A percentile compares a stretch with the other conserved stretches of the same genome.
These are phyloP conservation scores for Penicillium brasilianum DNA, from an alignment of 2,329 filamentous ascomycete genomes.

Conservation along the genomic window DNA sequence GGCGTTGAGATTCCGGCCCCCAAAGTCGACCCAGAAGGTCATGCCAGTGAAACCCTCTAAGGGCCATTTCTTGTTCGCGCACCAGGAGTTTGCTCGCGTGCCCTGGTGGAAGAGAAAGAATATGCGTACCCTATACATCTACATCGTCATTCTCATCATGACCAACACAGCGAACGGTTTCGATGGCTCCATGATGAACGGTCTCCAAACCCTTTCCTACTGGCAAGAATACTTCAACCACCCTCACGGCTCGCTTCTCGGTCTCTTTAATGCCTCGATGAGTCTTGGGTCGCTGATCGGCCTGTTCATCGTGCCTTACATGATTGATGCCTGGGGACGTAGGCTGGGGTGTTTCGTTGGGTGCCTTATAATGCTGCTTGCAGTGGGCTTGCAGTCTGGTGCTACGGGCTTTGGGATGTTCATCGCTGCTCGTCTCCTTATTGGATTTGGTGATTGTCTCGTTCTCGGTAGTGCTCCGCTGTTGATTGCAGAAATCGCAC, in stretches of 20 bases:
- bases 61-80: slow-evolving; percentile 35
- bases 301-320: slow-evolving; percentile 24
- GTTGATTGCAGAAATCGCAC: slow-evolving; percentile 34
- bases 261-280: slow-evolving; percentile 29
- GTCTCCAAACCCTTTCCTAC: slow-evolving; percentile 33
- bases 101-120: slow-evolving; percentile 37
- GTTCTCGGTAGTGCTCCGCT: slow-evolving; percentile 31
- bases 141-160: slow-evolving; percentile 37
- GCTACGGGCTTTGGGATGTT: slow-evolving; percentile 35
- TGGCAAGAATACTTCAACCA: slow-evolving; percentile 34
- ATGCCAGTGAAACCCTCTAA: slow-evolving; percentile 27
- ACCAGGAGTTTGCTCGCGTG: slow-evolving; percentile 32
- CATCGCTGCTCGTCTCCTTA: slow-evolving; percentile 30
- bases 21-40: slow-evolving; percentile 15
- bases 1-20: slow-evolving; percentile 20
- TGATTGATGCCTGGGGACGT: slow-evolving; percentile 27
- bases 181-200: slow-evolving; percentile 40
- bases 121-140: slow-evolving; percentile 39
- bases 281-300: slow-evolving; percentile 23
- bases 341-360: slow-evolving; percentile 19
- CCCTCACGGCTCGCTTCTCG: slow-evolving; percentile 28
- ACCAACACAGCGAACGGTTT: slow-evolving; percentile 38
- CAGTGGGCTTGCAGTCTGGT: slow-evolving; percentile 34
- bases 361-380: slow-evolving; percentile 29
- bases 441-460: slow-evolving; percentile 28